Percentiles rank a stretch among this genome's conserved stretches.
Conservation (phyloP, 306 rosid species). For the Cyclanthera cordifolia region DNA sequence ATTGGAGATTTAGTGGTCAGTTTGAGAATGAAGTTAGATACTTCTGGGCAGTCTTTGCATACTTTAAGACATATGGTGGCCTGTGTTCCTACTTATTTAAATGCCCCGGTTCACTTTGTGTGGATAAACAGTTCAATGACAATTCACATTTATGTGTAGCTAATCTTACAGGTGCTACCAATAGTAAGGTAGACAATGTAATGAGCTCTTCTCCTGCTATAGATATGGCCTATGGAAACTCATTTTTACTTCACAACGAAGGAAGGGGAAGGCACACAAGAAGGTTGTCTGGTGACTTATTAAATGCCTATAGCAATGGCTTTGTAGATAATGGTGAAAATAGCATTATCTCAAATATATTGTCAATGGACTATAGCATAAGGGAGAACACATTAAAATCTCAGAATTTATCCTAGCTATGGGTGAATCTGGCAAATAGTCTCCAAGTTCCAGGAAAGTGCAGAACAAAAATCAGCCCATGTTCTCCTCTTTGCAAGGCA, state of each 20-base stretch:
- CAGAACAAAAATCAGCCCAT: slow-evolving; percentile 68
- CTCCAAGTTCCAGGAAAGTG: slow-evolving; percentile 56
- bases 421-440: slow-evolving; percentile 43
- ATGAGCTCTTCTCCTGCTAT: slow-evolving; percentile 32
- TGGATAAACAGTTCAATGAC: slow-evolving; percentile 30
- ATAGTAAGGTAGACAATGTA: slow-evolving; percentile 41
- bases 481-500: slow-evolving; percentile 85
- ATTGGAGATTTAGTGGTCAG: slow-evolving; percentile 39
- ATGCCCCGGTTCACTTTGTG: slow-evolving; percentile 26
- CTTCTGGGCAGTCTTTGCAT: slow-evolving; percentile 23
- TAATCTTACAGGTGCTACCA: slow-evolving; percentile 24
- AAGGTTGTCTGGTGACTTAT: slow-evolving; percentile 34
- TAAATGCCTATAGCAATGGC: slow-evolving; percentile 27
- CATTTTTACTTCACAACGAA: slow-evolving; percentile 35
- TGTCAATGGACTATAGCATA: slow-evolving; percentile 59
- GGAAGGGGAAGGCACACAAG: slow-evolving; percentile 29
- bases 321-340: slow-evolving; percentile 63
- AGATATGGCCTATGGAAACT: slow-evolving; percentile 23
- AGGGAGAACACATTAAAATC: slow-evolving; percentile 60
- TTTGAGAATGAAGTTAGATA: slow-evolving; percentile 30
- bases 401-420: slow-evolving; percentile 42
- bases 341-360: slow-evolving; percentile 82
- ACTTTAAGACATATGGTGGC: slow-evolving; percentile 28
- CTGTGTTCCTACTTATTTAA: slow-evolving; percentile 23
- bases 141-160: slow-evolving; percentile 26